Evolutionary conservation across 2,329 filamentous ascomycete genomes (phyloP), one percentile per base, ranked within the genome.

Genomic region (Phoma herbarum): DNA sequence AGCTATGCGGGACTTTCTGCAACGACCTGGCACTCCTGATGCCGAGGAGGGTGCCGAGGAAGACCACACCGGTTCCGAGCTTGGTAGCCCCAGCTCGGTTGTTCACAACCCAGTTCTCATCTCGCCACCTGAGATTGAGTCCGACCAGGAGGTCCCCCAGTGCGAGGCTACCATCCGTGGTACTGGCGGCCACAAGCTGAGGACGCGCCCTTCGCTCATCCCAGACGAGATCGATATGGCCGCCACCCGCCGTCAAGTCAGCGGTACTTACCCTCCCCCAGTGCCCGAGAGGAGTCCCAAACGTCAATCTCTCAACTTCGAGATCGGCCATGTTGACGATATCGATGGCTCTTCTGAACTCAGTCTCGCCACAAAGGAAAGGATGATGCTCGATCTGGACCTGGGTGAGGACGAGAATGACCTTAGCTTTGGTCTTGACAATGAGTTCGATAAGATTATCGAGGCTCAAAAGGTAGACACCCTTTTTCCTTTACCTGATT

Each of bases 401-500:
- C 81, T 96, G 65, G 88, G 91, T 71, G 88, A 93, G 63, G 80
- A 82, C 31, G 81, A 82, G 46, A 82, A 86, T 45, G 92, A 94
- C 72, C 84, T 95, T 54, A 91, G 91, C 61, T 88, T 96, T 63
- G 94, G 92, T 64, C 85, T 98, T 44, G 92, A 96, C 71, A 87
- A 91, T 70, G 95, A 97, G 75, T 97, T 98, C 78, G 93, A 98
- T 72, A 87, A 94, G 60, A 91, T 98, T 55, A 96, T 98, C 70
- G 93, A 97, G 81, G 86, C 89, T 75, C 93, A 97, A 90, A 98
- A 98, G 93, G 93, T 97, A 85, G 82, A 83, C 80, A 86, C 67
- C 62, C 65, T 74, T 61, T 76, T 75, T 71, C 72, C 70, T 69
- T 68, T 75, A 70, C 66, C 69, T 60, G 67, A 67, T 43, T 74